Conservation (phyloP, 768 basidiomycete species). For the Gloeophyllum trabeum region DNA sequence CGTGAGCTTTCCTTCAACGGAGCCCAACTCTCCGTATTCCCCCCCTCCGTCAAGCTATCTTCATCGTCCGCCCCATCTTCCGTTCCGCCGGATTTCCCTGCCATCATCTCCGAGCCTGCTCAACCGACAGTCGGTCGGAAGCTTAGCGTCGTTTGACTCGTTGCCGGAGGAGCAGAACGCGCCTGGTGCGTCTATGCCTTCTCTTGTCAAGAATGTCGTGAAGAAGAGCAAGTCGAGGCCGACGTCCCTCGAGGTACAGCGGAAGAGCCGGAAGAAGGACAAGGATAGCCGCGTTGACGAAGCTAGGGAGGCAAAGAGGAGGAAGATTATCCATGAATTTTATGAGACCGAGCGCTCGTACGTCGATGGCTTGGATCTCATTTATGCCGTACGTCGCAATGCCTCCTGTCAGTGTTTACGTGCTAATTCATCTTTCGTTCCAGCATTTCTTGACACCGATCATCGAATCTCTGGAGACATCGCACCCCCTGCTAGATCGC, state of each 20-base stretch:
- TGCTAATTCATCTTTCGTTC: slow-evolving; percentile 5
- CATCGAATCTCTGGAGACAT: slow-evolving; percentile 59
- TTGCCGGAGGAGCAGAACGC: slow-evolving; percentile 48
- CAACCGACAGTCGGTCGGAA: slow-evolving; percentile 56
- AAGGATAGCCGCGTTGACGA: slow-evolving; percentile 15
- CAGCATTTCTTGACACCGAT: slow-evolving; percentile 81
- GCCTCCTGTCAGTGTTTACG: neutral
- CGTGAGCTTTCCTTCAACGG: slow-evolving; percentile 10
- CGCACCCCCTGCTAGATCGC: slow-evolving; percentile 59
- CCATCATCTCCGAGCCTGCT: slow-evolving; percentile 28
- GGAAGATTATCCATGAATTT: slow-evolving; percentile 70
- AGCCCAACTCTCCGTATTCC: slow-evolving; percentile 1
- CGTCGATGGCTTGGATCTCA: slow-evolving; percentile 70
- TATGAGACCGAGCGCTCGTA: slow-evolving; percentile 75
- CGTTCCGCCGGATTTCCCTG: slow-evolving; percentile 34
- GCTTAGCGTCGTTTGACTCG: slow-evolving; percentile 66
- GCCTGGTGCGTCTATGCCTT: slow-evolving; percentile 13
- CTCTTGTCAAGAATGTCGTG: slow-evolving; percentile 19
- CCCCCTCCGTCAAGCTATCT: slow-evolving; percentile 3
- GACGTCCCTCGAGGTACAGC: slow-evolving; percentile 26
- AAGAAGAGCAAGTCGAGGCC: slow-evolving; percentile 19
- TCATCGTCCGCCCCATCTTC: slow-evolving; percentile 44
- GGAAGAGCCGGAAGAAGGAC: slow-evolving; percentile 27
- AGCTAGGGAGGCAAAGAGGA: slow-evolving; percentile 40
- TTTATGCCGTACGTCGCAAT: slow-evolving; percentile 53